phyloP scores from a whole-genome alignment of 345 rosid genomes.

The Salix dunnii region DNA sequence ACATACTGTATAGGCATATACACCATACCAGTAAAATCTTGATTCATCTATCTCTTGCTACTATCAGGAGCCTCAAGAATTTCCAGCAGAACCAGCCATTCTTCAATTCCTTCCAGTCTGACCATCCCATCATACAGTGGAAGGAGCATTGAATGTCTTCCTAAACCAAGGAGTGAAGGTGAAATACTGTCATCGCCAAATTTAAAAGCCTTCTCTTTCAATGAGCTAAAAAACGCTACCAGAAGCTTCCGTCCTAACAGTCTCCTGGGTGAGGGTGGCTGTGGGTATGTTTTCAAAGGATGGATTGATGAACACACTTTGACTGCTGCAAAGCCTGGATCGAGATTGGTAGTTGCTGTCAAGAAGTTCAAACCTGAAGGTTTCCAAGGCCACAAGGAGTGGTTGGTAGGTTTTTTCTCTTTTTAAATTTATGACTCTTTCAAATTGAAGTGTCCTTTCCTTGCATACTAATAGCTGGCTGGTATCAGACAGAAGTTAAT shows the following conservation, averaged over 20 bases:
- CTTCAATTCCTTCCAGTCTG: slow-evolving; percentile 56
- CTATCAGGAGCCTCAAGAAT: slow-evolving; percentile 52
- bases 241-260: slow-evolving; percentile 87
- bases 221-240: slow-evolving; percentile 79
- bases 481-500: slow-evolving; percentile 88
- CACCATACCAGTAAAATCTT: background rate
- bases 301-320: slow-evolving; percentile 82
- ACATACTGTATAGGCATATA: background rate
- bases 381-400: slow-evolving; percentile 97
- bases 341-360: slow-evolving; percentile 91
- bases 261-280: slow-evolving; percentile 96
- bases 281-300: slow-evolving; percentile 91
- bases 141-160: slow-evolving; percentile 51
- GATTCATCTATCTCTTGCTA: slow-evolving; percentile 18
- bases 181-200: slow-evolving; percentile 86
- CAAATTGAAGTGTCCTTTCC: background rate
- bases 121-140: slow-evolving; percentile 61
- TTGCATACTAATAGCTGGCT: slow-evolving; percentile 21
- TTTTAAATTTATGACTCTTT: background rate
- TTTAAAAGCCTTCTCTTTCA: slow-evolving; percentile 74
- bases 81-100: slow-evolving; percentile 71
- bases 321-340: slow-evolving; percentile 73
- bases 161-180: slow-evolving; percentile 85
- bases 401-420: slow-evolving; percentile 61
- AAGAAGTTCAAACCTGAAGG: slow-evolving; percentile 96